These are phyloP conservation scores for Coemansia nantahalensis DNA, from an alignment of 192 early-diverging fungal species.

Conservation along the genomic window DNA sequence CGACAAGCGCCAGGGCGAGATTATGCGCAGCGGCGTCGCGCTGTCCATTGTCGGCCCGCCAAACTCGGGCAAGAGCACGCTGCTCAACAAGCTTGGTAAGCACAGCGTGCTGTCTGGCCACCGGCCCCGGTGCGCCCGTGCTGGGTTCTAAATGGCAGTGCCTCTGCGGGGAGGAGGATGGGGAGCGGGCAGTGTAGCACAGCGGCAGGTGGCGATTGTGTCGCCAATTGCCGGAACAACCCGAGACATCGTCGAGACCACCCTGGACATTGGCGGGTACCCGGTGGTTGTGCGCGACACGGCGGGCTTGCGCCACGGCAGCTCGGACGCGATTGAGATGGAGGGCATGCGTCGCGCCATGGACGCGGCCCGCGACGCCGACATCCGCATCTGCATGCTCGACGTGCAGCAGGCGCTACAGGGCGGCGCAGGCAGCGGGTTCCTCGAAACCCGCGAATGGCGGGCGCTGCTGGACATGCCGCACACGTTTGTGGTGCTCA, in stretches of 20 bases:
- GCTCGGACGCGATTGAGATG: conserved; percentile 62
- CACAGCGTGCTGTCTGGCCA: too few relatives aligned
- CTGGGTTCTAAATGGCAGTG: too few relatives aligned
- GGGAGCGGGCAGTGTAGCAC: conserved; percentile 37
- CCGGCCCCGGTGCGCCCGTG: too few relatives aligned
- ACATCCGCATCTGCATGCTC: conserved; percentile 67
- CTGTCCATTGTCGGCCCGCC: conserved; percentile 72
- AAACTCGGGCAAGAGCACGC: conserved; percentile 75
- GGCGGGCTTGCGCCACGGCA: conserved; percentile 59
- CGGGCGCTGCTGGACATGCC: conserved; percentile 27
- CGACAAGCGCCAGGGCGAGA: conserved; percentile 67
- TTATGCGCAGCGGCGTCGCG: conserved; percentile 66
- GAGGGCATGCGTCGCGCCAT: conserved; percentile 67
- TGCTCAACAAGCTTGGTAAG: conserved; percentile 65
- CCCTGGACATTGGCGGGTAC: conserved; percentile 70
- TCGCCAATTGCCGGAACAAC: conserved; percentile 75
- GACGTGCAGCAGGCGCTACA: conserved; percentile 14
- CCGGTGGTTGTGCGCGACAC: conserved; percentile 74
- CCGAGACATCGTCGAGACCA: conserved; percentile 71
- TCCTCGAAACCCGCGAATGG: conserved; percentile 13
- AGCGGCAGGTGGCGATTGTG: conserved; percentile 72
- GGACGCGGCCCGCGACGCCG: conserved; percentile 51
- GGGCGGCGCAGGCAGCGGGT: background rate
- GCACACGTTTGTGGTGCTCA: conserved; percentile 62
- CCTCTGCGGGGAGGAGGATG: too few relatives aligned